Percentiles rank a stretch among this genome's conserved stretches.
phyloP scores from a whole-genome alignment of 1,139 yeast genomes.

The Yamadazyma pseudoaaseri region DNA sequence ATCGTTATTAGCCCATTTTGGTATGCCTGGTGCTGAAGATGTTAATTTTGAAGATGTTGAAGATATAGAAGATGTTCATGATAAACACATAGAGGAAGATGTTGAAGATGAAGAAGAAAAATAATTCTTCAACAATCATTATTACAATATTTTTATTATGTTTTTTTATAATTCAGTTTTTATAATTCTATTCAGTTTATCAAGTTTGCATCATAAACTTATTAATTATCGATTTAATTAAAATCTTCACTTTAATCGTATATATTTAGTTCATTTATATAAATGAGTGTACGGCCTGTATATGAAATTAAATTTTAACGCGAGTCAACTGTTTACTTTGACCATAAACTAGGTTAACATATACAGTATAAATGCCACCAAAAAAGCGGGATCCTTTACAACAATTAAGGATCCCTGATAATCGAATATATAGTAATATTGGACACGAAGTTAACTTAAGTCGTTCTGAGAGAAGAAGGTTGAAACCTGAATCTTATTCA shows the following conservation, averaged over 20 bases:
- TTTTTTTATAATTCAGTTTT: constrained; percentile 1
- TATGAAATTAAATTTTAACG: background rate
- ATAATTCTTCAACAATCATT: background rate
- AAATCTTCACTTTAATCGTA: background rate
- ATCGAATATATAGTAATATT: constrained; percentile 15
- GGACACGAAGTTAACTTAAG: constrained; percentile 12
- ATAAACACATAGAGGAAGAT: constrained; percentile 27
- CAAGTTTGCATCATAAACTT: background rate
- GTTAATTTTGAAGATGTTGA: constrained; percentile 23
- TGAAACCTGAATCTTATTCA: constrained; percentile 1
- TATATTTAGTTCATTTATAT: too few relatives aligned
- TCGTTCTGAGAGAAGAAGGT: constrained; percentile 12
- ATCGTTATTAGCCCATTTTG: constrained; percentile 49
- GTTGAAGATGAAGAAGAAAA: constrained; percentile 14
- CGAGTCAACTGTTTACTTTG: constrained; percentile 5
- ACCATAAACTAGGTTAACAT: background rate
- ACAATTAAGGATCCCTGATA: constrained; percentile 16
- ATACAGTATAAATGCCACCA: constrained; percentile 14
- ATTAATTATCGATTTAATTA: too few relatives aligned
- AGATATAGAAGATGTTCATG: constrained; percentile 17
- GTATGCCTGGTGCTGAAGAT: constrained; percentile 34
- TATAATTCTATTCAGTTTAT: constrained; percentile 1
- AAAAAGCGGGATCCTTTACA: constrained; percentile 15
- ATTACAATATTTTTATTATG: background rate
- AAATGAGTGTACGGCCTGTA: background rate